These are phyloP conservation scores for Hypoxylon sp. DNA, from an alignment of 2,329 filamentous ascomycete species.

Conservation along the genomic window DNA sequence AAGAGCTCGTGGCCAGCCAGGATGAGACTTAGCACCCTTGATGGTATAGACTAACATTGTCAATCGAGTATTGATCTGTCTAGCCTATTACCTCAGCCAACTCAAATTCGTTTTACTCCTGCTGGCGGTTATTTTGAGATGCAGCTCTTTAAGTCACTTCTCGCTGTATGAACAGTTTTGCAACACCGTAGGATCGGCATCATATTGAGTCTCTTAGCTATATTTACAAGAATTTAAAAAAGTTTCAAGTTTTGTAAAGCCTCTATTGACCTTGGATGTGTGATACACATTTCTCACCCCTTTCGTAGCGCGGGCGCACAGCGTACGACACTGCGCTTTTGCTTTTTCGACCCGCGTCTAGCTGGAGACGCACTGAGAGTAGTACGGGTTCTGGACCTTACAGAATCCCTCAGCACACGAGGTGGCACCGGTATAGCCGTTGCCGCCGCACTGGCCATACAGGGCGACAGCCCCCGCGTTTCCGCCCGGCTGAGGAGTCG, in stretches of 20 bases:
- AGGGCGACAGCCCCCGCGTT: not conserved
- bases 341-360: not conserved
- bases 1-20: constrained; percentile 40
- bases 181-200: not conserved
- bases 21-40: constrained; percentile 23
- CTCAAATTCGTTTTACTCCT: no score
- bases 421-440: constrained; percentile 49
- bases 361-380: constrained; percentile 50
- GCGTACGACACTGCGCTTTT: not conserved
- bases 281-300: not conserved
- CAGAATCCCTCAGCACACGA: constrained; percentile 49
- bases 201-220: not conserved
- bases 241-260: not conserved
- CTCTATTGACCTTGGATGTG: not conserved
- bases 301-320: not conserved
- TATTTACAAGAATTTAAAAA: not conserved
- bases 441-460: constrained; percentile 53
- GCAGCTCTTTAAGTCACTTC: no score
- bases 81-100: no score
- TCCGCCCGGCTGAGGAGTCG: not conserved
- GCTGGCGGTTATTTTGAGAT: no score
- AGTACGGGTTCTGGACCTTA: constrained; percentile 50
- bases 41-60: constrained; percentile 1
- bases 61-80: no score
- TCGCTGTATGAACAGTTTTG: no score